Percentiles rank a stretch among this genome's conserved stretches.
Conservation (phyloP, 495 filamentous ascomycete genomes). For the Podospora fimiseda region DNA sequence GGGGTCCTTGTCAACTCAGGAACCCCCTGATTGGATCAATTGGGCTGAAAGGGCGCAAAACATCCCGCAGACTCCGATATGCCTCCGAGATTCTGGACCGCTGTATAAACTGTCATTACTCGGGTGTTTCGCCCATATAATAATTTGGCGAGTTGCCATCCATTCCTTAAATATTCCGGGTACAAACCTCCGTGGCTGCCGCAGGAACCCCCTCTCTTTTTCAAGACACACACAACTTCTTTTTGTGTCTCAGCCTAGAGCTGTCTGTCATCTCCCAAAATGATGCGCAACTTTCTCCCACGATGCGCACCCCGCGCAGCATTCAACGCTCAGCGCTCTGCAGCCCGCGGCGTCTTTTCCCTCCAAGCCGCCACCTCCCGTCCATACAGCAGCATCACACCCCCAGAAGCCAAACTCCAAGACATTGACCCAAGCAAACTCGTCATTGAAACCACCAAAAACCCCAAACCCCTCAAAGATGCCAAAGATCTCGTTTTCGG, state of each 20-base stretch:
- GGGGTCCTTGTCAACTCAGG: background rate
- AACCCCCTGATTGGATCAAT: constrained; percentile 22
- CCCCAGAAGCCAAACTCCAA: constrained; percentile 40
- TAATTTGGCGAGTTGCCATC: background rate
- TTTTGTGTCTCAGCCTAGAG: background rate
- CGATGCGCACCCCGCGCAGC: constrained; percentile 17
- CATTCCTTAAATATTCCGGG: no score
- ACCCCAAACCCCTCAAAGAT: constrained; percentile 65
- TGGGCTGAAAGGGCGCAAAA: background rate
- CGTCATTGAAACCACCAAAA: constrained; percentile 61
- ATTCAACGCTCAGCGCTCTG: constrained; percentile 4
- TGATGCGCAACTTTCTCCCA: constrained; percentile 23
- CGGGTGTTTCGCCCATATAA: background rate
- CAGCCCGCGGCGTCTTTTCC: constrained; percentile 15
- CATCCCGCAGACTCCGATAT: constrained; percentile 26
- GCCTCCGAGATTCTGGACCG: constrained; percentile 20
- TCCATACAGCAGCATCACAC: constrained; percentile 57
- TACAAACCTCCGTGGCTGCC: no score
- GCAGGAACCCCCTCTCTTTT: no score
- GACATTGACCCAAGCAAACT: constrained; percentile 74
- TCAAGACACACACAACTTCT: background rate
- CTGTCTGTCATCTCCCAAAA: constrained; percentile 5
- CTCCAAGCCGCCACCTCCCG: constrained; percentile 19
- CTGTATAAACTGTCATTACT: background rate
- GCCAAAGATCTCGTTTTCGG: constrained; percentile 82